A percentile compares a stretch with the other conserved stretches of the same genome.
phyloP scores from a whole-genome alignment of 176 grass and related monocot genomes.

The Cenchrus purpureus region DNA sequence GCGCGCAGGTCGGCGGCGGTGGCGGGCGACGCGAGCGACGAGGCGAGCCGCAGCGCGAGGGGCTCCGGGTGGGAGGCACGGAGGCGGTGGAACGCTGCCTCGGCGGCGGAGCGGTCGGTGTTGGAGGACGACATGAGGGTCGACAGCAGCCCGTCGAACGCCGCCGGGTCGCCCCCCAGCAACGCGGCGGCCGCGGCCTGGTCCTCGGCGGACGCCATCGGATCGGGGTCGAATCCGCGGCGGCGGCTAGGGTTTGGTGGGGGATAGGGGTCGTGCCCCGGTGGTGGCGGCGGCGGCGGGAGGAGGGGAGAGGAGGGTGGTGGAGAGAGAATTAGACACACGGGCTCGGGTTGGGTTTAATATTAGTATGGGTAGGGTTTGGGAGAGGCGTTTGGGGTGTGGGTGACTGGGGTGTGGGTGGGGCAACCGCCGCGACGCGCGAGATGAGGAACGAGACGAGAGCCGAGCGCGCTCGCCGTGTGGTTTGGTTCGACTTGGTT shows the following conservation, averaged over 20 bases:
- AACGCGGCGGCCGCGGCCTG: slow-evolving; percentile 64
- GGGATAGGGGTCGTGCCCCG: background rate
- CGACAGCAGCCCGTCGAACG: slow-evolving; percentile 70
- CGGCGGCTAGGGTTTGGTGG: slow-evolving; percentile 42
- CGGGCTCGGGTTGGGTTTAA: slow-evolving; percentile 47
- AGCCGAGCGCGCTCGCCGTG: too few species aligned
- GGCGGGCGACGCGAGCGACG: slow-evolving; percentile 52
- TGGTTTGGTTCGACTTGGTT: slow-evolving; percentile 21
- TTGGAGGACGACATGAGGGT: slow-evolving; percentile 95
- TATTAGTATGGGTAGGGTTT: slow-evolving; percentile 63
- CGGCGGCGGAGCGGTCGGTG: slow-evolving; percentile 76
- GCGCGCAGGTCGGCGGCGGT: slow-evolving; percentile 58
- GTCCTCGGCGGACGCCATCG: slow-evolving; percentile 62
- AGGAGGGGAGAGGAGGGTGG: slow-evolving; percentile 6
- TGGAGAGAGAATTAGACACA: slow-evolving; percentile 15
- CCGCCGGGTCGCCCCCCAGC: slow-evolving; percentile 68
- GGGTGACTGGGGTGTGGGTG: background rate
- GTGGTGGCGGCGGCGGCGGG: slow-evolving; percentile 36
- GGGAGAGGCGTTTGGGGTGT: background rate
- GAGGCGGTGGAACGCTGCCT: slow-evolving; percentile 90
- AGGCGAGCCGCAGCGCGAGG: slow-evolving; percentile 71
- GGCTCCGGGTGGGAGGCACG: slow-evolving; percentile 70
- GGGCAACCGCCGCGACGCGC: background rate
- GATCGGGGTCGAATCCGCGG: slow-evolving; percentile 8
- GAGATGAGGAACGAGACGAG: background rate